Evolutionary conservation across 2,329 filamentous ascomycete species (phyloP), one percentile per base, ranked within the genome.

Genomic region (Calonectria leucothoes): DNA sequence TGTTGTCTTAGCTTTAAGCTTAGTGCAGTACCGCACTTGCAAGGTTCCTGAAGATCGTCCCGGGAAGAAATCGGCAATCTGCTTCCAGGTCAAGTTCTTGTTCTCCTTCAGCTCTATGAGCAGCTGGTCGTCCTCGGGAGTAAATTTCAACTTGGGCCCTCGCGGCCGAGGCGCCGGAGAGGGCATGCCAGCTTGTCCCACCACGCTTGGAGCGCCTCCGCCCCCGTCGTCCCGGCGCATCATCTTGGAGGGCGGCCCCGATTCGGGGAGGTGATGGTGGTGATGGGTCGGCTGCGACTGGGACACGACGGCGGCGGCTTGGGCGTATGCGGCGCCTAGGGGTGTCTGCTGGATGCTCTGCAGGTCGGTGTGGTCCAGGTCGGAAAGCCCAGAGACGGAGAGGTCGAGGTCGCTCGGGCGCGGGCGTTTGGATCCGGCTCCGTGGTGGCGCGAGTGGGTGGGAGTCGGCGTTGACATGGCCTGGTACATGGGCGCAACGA

Each of bases 21-120:
- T 98, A 52, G 95, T 98, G 83, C 96, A 98, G 83, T 98, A 98
- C 42, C 96, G 93, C 69, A 98, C 96, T 84, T 98, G 96, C 74
- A 98, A 86, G 35, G 96, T 98, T 23, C 96, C 96, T 57, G 94
- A 97, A 72, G 94, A 97, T 71, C 96, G 90, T 1, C 95, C 96
- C 0, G 96, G 96, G 79, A 98, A 98, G 85, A 98, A 98, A 82
- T 98, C 96, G 70, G 95, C 95, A 81, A 98, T 98, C 87, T 98
- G 96, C 86, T 98, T 98, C 96, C 96, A 98, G 6, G 96, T 98
- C 82, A 98, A 88, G 82, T 95, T 96, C 84, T 97, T 97, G 81
- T 97, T 96, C 85, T 98, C 96, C 84, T 98, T 98, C 75, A 98
- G 87, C 82, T 98, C 94, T 70, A 98, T 93, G 68, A 98, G 88